Percentiles rank a stretch among this genome's conserved stretches.
Conservation (phyloP, 1,139 yeast genomes). For the Zygoascus meyerae region DNA sequence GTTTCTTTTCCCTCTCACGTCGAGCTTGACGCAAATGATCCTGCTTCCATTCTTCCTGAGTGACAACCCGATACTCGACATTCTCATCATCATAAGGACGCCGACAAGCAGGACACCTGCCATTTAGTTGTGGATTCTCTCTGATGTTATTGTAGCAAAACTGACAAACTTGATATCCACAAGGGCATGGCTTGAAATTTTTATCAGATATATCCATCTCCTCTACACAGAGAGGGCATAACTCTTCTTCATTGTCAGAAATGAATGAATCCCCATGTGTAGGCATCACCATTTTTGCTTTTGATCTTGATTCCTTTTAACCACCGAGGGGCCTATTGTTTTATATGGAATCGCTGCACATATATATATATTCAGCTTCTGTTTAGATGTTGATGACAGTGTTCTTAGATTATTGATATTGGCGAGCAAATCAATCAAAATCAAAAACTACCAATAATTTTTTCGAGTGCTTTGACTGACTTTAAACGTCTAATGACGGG, state of each 20-base stretch:
- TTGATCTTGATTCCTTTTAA: not conserved
- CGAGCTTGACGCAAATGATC: slow-evolving; percentile 61
- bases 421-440: too few species aligned
- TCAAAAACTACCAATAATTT: too few species aligned
- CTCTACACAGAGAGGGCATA: slow-evolving; percentile 91
- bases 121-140: slow-evolving; percentile 90
- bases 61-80: slow-evolving; percentile 77
- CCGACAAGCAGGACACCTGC: slow-evolving; percentile 97
- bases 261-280: slow-evolving; percentile 45
- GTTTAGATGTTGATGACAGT: too few species aligned
- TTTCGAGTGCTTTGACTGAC: too few species aligned
- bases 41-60: slow-evolving; percentile 83
- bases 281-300: slow-evolving; percentile 17
- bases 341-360: not conserved
- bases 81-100: slow-evolving; percentile 88
- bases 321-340: not conserved
- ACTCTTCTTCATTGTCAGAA: slow-evolving; percentile 77
- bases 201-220: slow-evolving; percentile 95
- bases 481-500: too few species aligned
- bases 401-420: too few species aligned
- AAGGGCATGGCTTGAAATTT: slow-evolving; percentile 97
- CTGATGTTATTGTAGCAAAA: slow-evolving; percentile 96
- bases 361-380: not conserved
- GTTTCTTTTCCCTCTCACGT: slow-evolving; percentile 80
- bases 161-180: slow-evolving; percentile 98